A percentile compares a stretch with the other conserved stretches of the same genome.
Evolutionary conservation across 2,329 filamentous ascomycete genomes (phyloP).

Genomic region (Dendryphion nanum): DNA sequence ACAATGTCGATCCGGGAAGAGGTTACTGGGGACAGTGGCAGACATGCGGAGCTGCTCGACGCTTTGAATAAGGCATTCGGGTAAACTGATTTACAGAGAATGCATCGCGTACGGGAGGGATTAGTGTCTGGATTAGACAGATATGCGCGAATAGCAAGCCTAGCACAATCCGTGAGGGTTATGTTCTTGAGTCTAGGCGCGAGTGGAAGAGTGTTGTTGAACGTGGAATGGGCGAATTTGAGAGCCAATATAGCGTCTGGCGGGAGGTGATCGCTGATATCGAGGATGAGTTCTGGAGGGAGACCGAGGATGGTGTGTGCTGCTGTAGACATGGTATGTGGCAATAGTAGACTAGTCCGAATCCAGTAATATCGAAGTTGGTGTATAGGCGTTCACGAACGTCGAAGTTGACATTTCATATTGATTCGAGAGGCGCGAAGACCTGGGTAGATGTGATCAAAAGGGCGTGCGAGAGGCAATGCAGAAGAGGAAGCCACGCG

Average conservation of each 20-base stretch:
- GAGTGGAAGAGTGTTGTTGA: constrained; percentile 28
- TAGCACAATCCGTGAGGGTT: constrained; percentile 24
- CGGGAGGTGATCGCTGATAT: constrained; percentile 37
- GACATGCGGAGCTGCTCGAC: constrained; percentile 27
- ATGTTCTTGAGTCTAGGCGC: constrained; percentile 11
- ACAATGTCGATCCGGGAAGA: constrained; percentile 17
- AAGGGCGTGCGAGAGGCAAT: background rate
- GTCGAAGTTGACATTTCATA: background rate
- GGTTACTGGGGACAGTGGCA: constrained; percentile 7
- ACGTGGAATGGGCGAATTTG: constrained; percentile 32
- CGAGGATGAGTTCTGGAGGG: constrained; percentile 42
- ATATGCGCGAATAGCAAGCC: constrained; percentile 27
- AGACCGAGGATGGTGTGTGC: constrained; percentile 23
- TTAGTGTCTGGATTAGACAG: constrained; percentile 12
- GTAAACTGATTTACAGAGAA: constrained; percentile 30
- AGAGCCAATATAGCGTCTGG: constrained; percentile 38
- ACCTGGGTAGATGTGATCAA: constrained; percentile 77
- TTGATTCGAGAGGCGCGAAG: constrained; percentile 48
- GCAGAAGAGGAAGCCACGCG: background rate
- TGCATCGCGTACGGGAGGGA: constrained; percentile 23
- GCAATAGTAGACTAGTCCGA: constrained; percentile 1
- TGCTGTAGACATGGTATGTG: constrained; percentile 7
- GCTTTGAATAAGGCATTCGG: constrained; percentile 29
- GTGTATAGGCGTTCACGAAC: constrained; percentile 60
- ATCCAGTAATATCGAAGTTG: constrained; percentile 57